Conservation (phyloP, 192 early-diverging fungal species). For the Coemansia sp. region DNA sequence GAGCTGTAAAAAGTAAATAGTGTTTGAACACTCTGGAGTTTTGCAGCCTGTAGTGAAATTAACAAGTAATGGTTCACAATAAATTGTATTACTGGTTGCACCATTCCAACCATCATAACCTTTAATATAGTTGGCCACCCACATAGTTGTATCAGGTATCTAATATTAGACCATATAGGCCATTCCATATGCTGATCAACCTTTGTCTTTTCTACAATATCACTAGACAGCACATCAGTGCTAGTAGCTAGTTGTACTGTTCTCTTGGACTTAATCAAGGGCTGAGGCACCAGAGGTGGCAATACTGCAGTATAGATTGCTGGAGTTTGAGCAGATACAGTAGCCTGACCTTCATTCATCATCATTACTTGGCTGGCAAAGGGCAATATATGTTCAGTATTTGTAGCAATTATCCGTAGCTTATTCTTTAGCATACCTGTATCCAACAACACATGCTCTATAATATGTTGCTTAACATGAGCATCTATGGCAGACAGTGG, state of each 20-base stretch:
- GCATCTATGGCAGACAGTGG: constrained; percentile 29
- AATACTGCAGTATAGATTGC: background rate
- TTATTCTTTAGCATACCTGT: background rate
- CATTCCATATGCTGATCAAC: too few species aligned
- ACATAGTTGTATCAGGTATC: background rate
- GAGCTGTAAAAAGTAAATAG: background rate
- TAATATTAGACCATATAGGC: too few species aligned
- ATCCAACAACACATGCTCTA: constrained; percentile 21
- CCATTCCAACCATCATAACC: background rate
- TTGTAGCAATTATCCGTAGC: background rate
- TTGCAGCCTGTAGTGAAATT: background rate
- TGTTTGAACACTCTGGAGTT: background rate
- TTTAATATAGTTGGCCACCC: background rate
- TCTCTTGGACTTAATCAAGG: background rate
- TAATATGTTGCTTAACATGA: constrained; percentile 17
- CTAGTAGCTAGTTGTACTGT: background rate
- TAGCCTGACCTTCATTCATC: background rate
- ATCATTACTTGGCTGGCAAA: background rate
- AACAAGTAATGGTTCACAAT: background rate
- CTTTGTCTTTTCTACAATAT: background rate
- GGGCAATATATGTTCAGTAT: background rate
- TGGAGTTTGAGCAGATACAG: background rate
- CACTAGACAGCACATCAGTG: background rate
- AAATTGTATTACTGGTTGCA: background rate
- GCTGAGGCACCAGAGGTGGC: background rate